Percentiles rank a stretch among this genome's conserved stretches.
Evolutionary conservation across 164 flowering plant species (phyloP).

Genomic region (Platanus orientalis): DNA sequence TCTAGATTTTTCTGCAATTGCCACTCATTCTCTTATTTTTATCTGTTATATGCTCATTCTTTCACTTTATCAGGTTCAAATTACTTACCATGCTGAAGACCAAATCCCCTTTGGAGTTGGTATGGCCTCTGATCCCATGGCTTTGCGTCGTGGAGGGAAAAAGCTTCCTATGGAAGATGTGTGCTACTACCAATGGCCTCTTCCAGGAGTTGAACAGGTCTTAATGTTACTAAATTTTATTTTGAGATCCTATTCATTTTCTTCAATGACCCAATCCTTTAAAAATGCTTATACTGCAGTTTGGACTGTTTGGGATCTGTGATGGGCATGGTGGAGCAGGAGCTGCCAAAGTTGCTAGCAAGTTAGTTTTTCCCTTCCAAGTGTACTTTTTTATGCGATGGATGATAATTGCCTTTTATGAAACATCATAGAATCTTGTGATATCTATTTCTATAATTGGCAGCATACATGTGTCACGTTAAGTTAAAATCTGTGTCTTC

Average conservation of each 20-base stretch:
- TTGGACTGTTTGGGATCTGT: slow-evolving; percentile 92
- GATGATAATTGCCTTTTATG: not conserved
- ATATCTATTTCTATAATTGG: not conserved
- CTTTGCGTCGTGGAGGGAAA: slow-evolving; percentile 86
- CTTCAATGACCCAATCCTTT: slow-evolving; percentile 3
- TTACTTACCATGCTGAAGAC: slow-evolving; percentile 36
- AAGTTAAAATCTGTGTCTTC: too few relatives aligned
- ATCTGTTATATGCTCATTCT: not conserved
- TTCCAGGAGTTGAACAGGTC: slow-evolving; percentile 82
- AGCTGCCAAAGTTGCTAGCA: slow-evolving; percentile 88
- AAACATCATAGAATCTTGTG: not conserved
- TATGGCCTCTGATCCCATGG: slow-evolving; percentile 93
- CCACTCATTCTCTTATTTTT: not conserved
- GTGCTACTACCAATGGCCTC: slow-evolving; percentile 86
- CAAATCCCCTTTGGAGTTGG: slow-evolving; percentile 76
- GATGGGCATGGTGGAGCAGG: slow-evolving; percentile 97
- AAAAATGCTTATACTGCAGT: slow-evolving; percentile 41
- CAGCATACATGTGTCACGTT: not conserved
- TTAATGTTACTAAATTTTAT: slow-evolving; percentile 3
- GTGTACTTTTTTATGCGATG: slow-evolving; percentile 3
- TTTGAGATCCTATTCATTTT: not conserved
- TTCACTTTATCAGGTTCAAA: slow-evolving; percentile 56
- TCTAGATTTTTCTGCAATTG: not conserved
- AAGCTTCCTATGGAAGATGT: slow-evolving; percentile 98
- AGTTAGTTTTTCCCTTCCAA: slow-evolving; percentile 41